Evolutionary conservation across 2,329 filamentous ascomycete species (phyloP), one percentile per base, ranked within the genome.

Genomic region (Fusarium nodosum): DNA sequence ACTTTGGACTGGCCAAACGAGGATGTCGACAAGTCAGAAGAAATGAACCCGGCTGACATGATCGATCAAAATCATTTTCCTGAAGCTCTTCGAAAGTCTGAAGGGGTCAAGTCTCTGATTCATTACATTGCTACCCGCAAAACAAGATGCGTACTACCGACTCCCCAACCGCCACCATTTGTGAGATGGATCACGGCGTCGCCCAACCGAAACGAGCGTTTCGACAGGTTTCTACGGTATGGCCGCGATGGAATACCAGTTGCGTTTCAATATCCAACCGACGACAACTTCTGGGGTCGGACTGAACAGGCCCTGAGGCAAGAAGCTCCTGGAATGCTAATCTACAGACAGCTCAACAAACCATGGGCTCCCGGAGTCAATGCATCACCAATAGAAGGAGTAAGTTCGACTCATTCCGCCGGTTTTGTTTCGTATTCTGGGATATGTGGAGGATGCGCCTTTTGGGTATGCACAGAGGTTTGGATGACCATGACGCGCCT

Each of bases 361-460:
- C 26, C 44, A 2, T 6, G 16, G 13, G 13, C 30, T 31, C 16
- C 28, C 33, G 10, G 6, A 5, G 2, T 11, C 9, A 8, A 36
- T n/a, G 26, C 46, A n/a, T 57, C 55, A 1, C 68, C 68, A 4
- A 39, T 70, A 6, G 39, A 56, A 8, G 66, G 68, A 10, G 41
- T 62, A 13, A 61, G 20, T 69, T 73, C 42, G 53, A 64, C 41
- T 66, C 66, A 3, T 73, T 67, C 51, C 66, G 68, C 11, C 67
- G 4, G 12, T 22, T 71, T 1, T 69, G 69, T 11, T 47, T 74
- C 24, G 62, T 67, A 4, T 52, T 71, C 20, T 74, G 71, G 69
- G 71, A 72, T 48, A 31, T 10, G 33, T 28, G 56, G 53, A 67
- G 72, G 46, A 55, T 71, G 50, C 41, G 69, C 11, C 48, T 60